Evolutionary conservation across 345 rosid species (phyloP).

Genomic region (Turnera subulata): DNA sequence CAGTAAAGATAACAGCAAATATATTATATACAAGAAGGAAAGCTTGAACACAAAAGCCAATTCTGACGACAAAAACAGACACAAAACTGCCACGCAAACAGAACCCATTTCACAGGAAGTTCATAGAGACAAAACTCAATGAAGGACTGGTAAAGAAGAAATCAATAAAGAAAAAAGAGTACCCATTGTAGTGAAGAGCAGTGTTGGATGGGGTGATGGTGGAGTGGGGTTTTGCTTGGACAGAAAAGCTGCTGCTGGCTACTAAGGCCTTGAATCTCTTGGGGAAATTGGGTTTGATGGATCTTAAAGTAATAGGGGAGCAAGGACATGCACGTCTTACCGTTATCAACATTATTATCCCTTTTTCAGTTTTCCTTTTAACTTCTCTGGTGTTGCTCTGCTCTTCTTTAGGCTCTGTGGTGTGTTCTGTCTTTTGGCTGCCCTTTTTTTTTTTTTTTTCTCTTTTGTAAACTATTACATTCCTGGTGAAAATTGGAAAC

Average conservation of each 20-base stretch:
- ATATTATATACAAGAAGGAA: too few species aligned
- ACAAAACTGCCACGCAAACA: not conserved
- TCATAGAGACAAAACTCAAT: not conserved
- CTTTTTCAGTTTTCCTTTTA: too few species aligned
- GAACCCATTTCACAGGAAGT: not conserved
- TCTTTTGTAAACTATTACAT: too few species aligned
- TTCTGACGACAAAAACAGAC: not conserved
- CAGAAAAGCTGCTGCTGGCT: conserved; percentile 34
- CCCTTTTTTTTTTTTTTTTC: too few species aligned
- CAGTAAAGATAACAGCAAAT: too few species aligned
- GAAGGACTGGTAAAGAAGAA: conserved; percentile 15
- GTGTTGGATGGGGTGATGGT: conserved; percentile 35
- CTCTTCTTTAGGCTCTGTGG: too few species aligned
- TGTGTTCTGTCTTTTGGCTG: too few species aligned
- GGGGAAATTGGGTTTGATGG: conserved; percentile 23
- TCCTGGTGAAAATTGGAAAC: too few species aligned
- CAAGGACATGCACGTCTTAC: conserved; percentile 44
- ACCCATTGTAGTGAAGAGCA: conserved; percentile 39
- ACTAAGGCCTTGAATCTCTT: conserved; percentile 24
- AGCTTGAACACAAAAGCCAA: too few species aligned
- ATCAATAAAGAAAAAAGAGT: conserved; percentile 6
- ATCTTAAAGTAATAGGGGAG: conserved; percentile 23
- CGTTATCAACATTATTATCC: conserved; percentile 75
- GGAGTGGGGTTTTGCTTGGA: conserved; percentile 33
- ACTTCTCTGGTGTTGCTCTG: too few species aligned